Evolutionary conservation across 2,329 filamentous ascomycete genomes (phyloP).

Genomic region (Macrophomina phaseolina): DNA sequence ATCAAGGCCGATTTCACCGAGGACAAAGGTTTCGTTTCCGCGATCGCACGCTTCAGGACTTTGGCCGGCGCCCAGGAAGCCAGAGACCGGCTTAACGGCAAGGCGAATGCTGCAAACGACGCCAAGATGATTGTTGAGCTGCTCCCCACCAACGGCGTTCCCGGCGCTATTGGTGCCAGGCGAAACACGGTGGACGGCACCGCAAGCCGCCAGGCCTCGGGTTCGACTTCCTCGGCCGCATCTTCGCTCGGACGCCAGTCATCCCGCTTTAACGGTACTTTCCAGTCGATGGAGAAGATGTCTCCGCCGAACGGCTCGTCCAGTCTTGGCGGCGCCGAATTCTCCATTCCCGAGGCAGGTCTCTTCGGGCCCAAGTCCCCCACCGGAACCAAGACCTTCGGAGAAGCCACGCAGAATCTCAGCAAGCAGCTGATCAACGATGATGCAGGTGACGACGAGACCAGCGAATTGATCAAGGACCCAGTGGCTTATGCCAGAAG

Average conservation of each 20-base stretch:
- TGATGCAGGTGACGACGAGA: slow-evolving; percentile 73
- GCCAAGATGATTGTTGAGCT: slow-evolving; percentile 66
- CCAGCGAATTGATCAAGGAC: slow-evolving; percentile 72
- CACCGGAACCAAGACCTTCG: slow-evolving; percentile 68
- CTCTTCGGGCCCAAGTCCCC: slow-evolving; percentile 77
- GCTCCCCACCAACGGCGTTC: slow-evolving; percentile 30
- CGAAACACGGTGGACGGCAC: slow-evolving; percentile 62
- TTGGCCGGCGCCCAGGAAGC: slow-evolving; percentile 65
- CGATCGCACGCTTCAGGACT: slow-evolving; percentile 64
- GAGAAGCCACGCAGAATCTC: slow-evolving; percentile 55
- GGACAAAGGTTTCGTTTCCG: slow-evolving; percentile 62
- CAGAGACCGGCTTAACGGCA: slow-evolving; percentile 64
- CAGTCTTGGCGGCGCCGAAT: slow-evolving; percentile 62
- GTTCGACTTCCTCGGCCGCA: slow-evolving; percentile 54
- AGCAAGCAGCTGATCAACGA: slow-evolving; percentile 77
- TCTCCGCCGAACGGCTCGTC: slow-evolving; percentile 64
- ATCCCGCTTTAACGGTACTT: slow-evolving; percentile 67
- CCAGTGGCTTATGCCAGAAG: slow-evolving; percentile 76
- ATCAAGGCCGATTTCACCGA: slow-evolving; percentile 59
- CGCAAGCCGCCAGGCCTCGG: slow-evolving; percentile 49
- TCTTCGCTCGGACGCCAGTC: slow-evolving; percentile 56
- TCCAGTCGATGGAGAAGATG: slow-evolving; percentile 66
- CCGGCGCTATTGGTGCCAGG: slow-evolving; percentile 51
- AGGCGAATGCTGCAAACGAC: slow-evolving; percentile 65
- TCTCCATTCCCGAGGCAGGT: slow-evolving; percentile 63